Conservation (phyloP, 2,329 filamentous ascomycete genomes). For the Apiospora pterosperma region DNA sequence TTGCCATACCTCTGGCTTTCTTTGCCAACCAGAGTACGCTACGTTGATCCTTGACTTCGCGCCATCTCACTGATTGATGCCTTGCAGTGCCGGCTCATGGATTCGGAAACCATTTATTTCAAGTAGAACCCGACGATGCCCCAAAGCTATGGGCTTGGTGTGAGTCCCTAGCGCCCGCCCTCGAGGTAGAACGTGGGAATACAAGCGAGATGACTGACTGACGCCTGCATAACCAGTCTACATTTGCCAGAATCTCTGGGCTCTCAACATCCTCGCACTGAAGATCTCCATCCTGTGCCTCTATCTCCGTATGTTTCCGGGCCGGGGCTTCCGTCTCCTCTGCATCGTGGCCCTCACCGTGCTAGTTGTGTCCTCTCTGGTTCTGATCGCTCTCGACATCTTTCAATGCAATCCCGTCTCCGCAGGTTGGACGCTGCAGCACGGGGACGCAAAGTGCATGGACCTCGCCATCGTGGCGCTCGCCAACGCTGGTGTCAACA, state of each 20-base stretch:
- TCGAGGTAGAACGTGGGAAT: not conserved
- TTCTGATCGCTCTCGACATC: not conserved
- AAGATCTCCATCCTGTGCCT: constrained; percentile 5
- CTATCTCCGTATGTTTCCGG: constrained; percentile 1
- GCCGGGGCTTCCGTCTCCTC: not conserved
- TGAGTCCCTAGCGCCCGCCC: not conserved
- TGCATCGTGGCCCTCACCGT: not conserved
- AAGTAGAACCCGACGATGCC: not conserved
- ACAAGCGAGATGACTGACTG: not conserved
- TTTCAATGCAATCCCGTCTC: constrained; percentile 3
- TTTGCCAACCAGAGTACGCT: constrained; percentile 1
- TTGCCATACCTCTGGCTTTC: constrained; percentile 1
- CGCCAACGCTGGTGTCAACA: constrained; percentile 4
- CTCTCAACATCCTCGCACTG: constrained; percentile 2
- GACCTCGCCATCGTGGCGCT: not conserved
- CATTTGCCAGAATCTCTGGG: constrained; percentile 5
- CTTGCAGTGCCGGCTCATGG: not conserved
- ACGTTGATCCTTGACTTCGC: not conserved
- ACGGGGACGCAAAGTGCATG: constrained; percentile 2
- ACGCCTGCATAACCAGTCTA: not conserved
- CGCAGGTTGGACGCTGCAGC: constrained; percentile 3
- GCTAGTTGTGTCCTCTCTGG: not conserved
- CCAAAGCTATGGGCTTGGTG: constrained; percentile 4
- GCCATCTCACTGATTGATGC: not conserved
- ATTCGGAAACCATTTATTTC: constrained; percentile 2